Base-by-base conservation (phyloP, 2,329 filamentous ascomycete species). In the Calonectria henricotiae region DNA sequence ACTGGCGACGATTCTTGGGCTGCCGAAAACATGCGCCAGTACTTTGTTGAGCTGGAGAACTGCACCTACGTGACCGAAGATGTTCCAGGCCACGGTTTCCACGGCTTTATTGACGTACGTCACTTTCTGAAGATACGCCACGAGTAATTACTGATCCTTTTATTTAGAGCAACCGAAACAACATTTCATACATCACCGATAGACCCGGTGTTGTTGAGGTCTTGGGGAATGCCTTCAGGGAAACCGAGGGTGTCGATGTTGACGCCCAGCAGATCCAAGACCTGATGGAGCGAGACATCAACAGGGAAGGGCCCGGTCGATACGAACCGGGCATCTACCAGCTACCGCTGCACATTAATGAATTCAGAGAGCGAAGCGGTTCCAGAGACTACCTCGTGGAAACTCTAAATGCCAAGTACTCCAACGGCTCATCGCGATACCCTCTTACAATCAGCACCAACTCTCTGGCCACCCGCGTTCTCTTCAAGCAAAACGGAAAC, bases 1-100 rank as follows among this genome's bases (percentile, higher is more conserved):
- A 87, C 85, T 0, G 83, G 84, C 5, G 85, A 87, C 69, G 64
- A 74, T 0, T 81, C 82, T 0, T 87, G 85, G 85, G 73, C 78
- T 0, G 79, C 83, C 1, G 70, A 76, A 0, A 80, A 82, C 32
- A 86, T 86, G 82, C 78, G 82, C 5, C 64, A 81, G 20, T 79
- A 84, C 63, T 85, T 85, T 60, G 68, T 78, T 11, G 76, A 79
- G 7, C 74, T 87, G 13, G 85, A 87, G 71, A 80, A 82, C 35
- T 84, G 84, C 70, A 81, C 82, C 44, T 85, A 86, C 60, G 74
- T 81, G 0, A 73, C 80, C 0, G 71, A 76, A 1, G 80, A 77
- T 1, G 79, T 80, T 1, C 71, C 79, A 0, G 84, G 83, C 0
- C 84, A 85, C 60, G 84, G 85, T 12, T 85, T 83, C 62, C 67